Percentiles rank a stretch among this genome's conserved stretches.
Evolutionary conservation across 371 early-diverging fungal species (phyloP).

Genomic region (Circinella minor): DNA sequence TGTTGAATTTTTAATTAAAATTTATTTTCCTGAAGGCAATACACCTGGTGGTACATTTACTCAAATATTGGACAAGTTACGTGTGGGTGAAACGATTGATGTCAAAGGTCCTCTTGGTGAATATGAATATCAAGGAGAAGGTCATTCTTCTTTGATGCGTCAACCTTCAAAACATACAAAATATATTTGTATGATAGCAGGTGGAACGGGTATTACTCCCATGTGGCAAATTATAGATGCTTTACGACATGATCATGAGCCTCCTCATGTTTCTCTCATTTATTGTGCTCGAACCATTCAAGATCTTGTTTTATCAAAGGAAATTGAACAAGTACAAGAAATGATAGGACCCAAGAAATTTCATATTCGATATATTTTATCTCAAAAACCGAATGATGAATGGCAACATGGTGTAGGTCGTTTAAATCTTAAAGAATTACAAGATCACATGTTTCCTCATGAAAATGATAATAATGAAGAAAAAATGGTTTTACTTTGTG

Average conservation of each 20-base stretch:
- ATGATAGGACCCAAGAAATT: conserved; percentile 30
- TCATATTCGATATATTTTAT: conserved; percentile 34
- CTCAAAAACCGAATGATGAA: conserved; percentile 17
- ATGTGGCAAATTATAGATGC: conserved; percentile 56
- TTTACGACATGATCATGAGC: conserved; percentile 28
- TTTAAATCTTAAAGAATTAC: conserved; percentile 30
- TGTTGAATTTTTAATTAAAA: conserved; percentile 69
- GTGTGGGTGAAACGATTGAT: conserved; percentile 58
- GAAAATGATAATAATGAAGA: conserved; percentile 6
- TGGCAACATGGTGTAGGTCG: conserved; percentile 45
- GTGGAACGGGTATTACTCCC: conserved; percentile 76
- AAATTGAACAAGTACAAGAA: conserved; percentile 33
- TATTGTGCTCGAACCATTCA: conserved; percentile 50
- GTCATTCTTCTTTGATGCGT: conserved; percentile 21
- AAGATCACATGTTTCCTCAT: conserved; percentile 30
- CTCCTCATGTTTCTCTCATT: conserved; percentile 48
- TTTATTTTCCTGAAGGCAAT: conserved; percentile 48
- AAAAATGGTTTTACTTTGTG: conserved; percentile 50
- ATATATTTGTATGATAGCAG: conserved; percentile 57
- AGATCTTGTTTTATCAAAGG: conserved; percentile 51
- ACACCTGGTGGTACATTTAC: conserved; percentile 62
- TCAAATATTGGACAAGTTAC: conserved; percentile 50
- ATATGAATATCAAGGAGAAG: conserved; percentile 52
- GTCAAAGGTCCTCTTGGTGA: conserved; percentile 66
- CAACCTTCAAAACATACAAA: conserved; percentile 1